Evolutionary conservation across 176 grass and related monocot genomes (phyloP).

Genomic region (Cenchrus purpureus): DNA sequence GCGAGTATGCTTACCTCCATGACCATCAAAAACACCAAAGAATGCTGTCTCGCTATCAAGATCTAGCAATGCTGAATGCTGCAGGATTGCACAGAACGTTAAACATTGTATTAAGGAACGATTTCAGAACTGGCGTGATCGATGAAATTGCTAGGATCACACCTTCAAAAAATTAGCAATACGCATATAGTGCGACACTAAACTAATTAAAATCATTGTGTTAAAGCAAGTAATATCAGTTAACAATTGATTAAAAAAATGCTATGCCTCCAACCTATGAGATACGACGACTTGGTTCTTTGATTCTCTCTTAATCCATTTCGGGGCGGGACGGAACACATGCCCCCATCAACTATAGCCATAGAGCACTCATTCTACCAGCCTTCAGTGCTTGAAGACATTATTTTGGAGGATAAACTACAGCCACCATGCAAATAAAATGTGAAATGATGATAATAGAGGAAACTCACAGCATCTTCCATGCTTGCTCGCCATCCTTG

Average conservation of each 20-base stretch:
- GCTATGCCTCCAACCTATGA: background rate
- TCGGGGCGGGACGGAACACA: background rate
- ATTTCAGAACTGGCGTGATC: constrained; percentile 20
- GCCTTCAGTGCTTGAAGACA: background rate
- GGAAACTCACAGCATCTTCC: constrained; percentile 95
- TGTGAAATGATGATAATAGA: constrained; percentile 3
- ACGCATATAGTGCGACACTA: constrained; percentile 18
- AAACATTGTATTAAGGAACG: constrained; percentile 4
- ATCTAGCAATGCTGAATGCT: constrained; percentile 90
- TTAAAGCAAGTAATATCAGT: constrained; percentile 24
- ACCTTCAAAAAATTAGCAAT: constrained; percentile 18
- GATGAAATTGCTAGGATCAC: constrained; percentile 26
- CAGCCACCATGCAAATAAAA: background rate
- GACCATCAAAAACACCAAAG: constrained; percentile 99
- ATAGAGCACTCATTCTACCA: background rate
- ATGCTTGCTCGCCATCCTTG: constrained; percentile 98
- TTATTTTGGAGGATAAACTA: constrained; percentile 19
- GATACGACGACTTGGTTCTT: background rate
- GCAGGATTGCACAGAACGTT: constrained; percentile 43
- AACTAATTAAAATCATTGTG: constrained; percentile 20
- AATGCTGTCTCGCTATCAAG: constrained; percentile 81
- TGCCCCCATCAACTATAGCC: background rate
- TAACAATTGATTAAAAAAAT: constrained; percentile 14
- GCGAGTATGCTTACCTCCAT: constrained; percentile 66
- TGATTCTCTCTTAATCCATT: background rate